Evolutionary conservation across 2,329 filamentous ascomycete species (phyloP).

Genomic region (Hymenotorrendiella dingleyae): DNA sequence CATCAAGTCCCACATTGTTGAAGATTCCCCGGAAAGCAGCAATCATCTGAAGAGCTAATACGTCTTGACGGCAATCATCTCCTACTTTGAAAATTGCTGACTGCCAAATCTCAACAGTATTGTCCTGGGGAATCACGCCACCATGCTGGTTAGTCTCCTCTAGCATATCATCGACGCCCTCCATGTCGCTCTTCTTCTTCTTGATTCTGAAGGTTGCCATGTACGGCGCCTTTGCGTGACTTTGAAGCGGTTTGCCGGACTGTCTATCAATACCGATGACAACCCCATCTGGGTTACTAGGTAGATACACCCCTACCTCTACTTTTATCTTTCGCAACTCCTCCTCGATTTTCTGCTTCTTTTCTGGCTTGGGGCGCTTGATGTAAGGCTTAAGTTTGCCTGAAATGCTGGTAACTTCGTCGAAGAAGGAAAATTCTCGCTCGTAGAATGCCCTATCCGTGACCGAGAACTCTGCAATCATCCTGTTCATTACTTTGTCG

Average conservation of each 20-base stretch:
- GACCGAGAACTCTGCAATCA: constrained; percentile 74
- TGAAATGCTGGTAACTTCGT: constrained; percentile 91
- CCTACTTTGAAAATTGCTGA: constrained; percentile 99
- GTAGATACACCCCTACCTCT: constrained; percentile 93
- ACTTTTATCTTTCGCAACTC: constrained; percentile 96
- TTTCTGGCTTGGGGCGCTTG: constrained; percentile 87
- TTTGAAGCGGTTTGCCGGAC: constrained; percentile 94
- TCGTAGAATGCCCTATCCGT: constrained; percentile 85
- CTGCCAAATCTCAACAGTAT: constrained; percentile 92
- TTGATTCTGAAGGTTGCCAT: constrained; percentile 98
- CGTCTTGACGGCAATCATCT: constrained; percentile 95
- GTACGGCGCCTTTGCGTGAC: constrained; percentile 95
- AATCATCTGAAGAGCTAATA: constrained; percentile 96
- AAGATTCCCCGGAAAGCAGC: constrained; percentile 96
- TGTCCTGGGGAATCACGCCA: constrained; percentile 34
- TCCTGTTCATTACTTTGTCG: constrained; percentile 79
- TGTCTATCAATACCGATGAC: constrained; percentile 98
- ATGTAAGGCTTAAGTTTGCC: constrained; percentile 93
- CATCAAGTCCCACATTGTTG: constrained; percentile 87
- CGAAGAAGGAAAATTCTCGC: constrained; percentile 95
- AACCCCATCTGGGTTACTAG: constrained; percentile 92
- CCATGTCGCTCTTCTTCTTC: constrained; percentile 58
- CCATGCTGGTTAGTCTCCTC: constrained; percentile 40
- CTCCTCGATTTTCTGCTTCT: constrained; percentile 99
- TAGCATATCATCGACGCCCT: constrained; percentile 47